Evolutionary conservation across 257 asterid genomes (phyloP), one percentile per base, ranked within the genome.

Genomic region (Penstemon davidsonii): DNA sequence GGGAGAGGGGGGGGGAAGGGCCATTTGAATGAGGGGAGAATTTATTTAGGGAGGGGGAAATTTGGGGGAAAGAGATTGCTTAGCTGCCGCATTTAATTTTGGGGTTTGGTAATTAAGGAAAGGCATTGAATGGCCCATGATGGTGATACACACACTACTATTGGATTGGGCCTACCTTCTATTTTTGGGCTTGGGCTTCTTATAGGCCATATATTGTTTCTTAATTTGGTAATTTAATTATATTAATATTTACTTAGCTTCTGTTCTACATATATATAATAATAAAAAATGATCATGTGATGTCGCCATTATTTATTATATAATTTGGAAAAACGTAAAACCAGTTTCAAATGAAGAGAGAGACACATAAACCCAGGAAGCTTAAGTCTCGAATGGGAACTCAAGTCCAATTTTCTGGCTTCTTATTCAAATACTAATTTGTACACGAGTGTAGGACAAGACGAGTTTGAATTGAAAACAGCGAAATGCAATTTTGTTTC

Each of bases 1-100:
- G 87, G 9, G 82, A 82, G 2, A 83, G 78, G 64, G 64, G 55
- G 64, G 77, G 64, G 56, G 76, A 46, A 10, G 69, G 47, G 5
- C 75, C 57, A 61, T 62, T 79, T 12, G 87, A 78, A 15, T 71
- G 84, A 7, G 80, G 73, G 33, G 33, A 25, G 33, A 25, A 25
- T 25, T 25, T 25, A 25, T 25, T 1, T 25, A 25, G 72, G 75
- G 49, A 76, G 33, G 33, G 33, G 33, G 33, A 85, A 82, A 87
- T 82, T 85, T 80, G 82, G 67, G 67, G 70, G 63, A 49, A 19
- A 62, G 46, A 40, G 71, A 38, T 58, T 42, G 94, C 69, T 74
- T 62, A 37, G 84, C 64, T 73, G 88, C 73, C 51, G 87, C 95
- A 88, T 88, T 88, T 79, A 90, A 79, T 84, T 76, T 72, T 60